Base-by-base conservation (phyloP, 768 basidiomycete species). In the Leccinellum luteum region DNA sequence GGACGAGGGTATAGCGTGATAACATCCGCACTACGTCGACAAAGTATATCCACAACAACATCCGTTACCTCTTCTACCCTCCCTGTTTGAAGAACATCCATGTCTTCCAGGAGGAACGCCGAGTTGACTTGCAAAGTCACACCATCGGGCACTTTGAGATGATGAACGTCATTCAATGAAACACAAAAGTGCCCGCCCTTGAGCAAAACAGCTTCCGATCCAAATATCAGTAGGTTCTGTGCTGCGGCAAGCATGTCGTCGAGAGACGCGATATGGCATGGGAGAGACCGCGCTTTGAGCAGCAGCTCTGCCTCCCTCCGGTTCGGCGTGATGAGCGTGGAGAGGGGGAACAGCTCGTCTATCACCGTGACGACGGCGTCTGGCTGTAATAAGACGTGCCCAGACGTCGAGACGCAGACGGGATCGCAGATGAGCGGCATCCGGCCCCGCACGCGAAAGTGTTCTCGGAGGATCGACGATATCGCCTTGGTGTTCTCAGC, bases 331-430 rank as follows among this genome's bases (percentile, higher is more conserved):
- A 98, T 78, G 43, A 94, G 68, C 0, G 79, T 75, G 0, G 89
- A 77, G 17, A 90, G 73, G 0, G 92, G 92, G 50, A 95, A 81
- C 1, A 96, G 72, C n/a, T 85, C 79, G 0, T 73, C 55, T 7
- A 83, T 77, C 59, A 97, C 64, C 3, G 79, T 76, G 8, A 78
- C 69, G 54, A 94, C 66, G 0, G 94, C 92, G 12, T 83, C 80
- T 15, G 80, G 73, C 6, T 86, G 78, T 9, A 97, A 78, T 2
- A 98, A 79, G 8, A 79, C 83, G 66, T 94, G 90, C 2, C 93
- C 94, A 0, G 91, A 92, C 0, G 94, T 96, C 3, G 92, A 92
- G 3, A 96, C 90, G 65, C 87, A 93, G 10, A 98, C 94, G 0
- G 94, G 94, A 67, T 98, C 94, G 58, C 91, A 84, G 28, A 96